Base-by-base conservation (phyloP, 768 basidiomycete species). In the Mycena kentingensis region DNA sequence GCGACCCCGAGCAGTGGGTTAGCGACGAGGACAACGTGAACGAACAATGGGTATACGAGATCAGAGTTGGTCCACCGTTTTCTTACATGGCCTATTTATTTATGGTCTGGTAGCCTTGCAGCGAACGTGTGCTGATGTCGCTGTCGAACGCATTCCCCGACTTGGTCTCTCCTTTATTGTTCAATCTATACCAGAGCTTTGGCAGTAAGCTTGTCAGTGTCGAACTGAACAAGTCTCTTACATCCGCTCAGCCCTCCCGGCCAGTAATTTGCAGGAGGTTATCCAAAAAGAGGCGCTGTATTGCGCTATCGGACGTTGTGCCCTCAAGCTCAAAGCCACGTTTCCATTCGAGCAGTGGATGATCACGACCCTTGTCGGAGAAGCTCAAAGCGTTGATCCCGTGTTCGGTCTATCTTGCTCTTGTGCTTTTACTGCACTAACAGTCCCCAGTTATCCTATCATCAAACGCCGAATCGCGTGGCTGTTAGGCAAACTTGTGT, bases 391-490 rank as follows among this genome's bases (percentile, higher is more conserved):
- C 29, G 71, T 74, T 4, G 82, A 86, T 55, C 75, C 82, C 24
- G 81, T 73, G 89, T 88, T 61, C 46, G 78, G 63, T 28, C 12
- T 42, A 27, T 25, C 31, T 26, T 39, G 19, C 19, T 45, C 28
- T 22, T 27, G 8, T 18, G 5, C 47, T 31, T 34, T 12, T 42
- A 29, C n/a, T 28, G 18, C 42, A 19, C 63, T 50, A 54, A 44
- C 46, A 48, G 35, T 28, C 27, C 32, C 34, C 10, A 96, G 94
- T 51, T 93, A 88, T 65, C 88, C 90, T 1, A 89, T 98, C 48
- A 82, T 98, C 55, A 96, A 98, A 68, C 83, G 93, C n/a, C 82
- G 95, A 27, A 88, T 98, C 58, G 93, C 95, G 1, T 97, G 94
- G 93, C 73, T 98, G 4, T 80, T 98, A 39, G 94, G 95, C 22